These are phyloP conservation scores for Apiotrichum gracile DNA, from an alignment of 1,284 basidiomycete genomes.

Conservation along the genomic window DNA sequence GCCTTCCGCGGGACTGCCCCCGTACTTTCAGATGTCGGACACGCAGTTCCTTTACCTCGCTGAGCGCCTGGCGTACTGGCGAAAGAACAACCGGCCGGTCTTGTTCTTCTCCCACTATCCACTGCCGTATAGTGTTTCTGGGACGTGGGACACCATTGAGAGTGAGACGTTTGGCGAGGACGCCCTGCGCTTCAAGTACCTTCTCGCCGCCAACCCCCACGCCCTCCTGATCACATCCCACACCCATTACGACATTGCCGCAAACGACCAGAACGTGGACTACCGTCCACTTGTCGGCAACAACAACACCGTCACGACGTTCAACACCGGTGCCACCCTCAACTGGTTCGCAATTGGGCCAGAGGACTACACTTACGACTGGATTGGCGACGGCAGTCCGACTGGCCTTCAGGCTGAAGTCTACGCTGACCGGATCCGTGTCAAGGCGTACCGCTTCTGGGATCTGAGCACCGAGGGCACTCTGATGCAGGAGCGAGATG, in stretches of 20 bases:
- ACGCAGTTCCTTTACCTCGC: conserved; percentile 4
- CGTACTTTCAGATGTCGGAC: conserved; percentile 1
- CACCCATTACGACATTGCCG: conserved; percentile 4
- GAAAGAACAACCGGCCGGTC: not conserved
- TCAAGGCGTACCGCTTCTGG: conserved; percentile 1
- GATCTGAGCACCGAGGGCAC: not conserved
- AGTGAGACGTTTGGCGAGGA: not conserved
- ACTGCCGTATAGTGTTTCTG: not conserved
- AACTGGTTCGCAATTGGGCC: not conserved
- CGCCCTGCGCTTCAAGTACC: not conserved
- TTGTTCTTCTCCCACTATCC: conserved; percentile 2
- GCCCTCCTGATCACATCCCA: not conserved
- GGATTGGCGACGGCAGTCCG: not conserved
- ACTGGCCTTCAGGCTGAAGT: not conserved
- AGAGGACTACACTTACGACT: not conserved
- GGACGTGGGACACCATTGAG: not conserved
- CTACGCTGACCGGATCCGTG: conserved; percentile 1
- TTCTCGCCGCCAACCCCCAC: conserved; percentile 5
- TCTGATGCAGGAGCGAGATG: not conserved
- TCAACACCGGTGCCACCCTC: conserved; percentile 4
- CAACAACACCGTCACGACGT: not conserved
- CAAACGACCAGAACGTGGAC: conserved; percentile 1
- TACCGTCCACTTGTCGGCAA: not conserved
- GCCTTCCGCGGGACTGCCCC: not conserved
- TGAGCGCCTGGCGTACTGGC: not conserved